phyloP scores from a whole-genome alignment of 768 basidiomycete species.

The Rhodotorula sphaerocarpa region DNA sequence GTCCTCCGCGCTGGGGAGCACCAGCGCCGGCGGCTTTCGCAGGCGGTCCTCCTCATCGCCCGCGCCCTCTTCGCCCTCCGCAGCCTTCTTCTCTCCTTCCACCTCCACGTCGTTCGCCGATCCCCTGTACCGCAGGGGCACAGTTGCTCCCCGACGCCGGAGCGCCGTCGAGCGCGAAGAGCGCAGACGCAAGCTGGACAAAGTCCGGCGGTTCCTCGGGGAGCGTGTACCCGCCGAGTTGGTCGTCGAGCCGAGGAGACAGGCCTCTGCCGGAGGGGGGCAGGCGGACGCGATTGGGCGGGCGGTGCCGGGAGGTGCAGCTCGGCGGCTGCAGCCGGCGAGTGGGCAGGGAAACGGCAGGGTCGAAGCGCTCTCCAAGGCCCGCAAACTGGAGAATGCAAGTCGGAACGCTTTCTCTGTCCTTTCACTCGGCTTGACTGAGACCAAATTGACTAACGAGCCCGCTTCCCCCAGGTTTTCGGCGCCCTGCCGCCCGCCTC shows the following conservation, averaged over 20 bases:
- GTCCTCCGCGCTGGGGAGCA: too few relatives aligned
- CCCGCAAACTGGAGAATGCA: constrained; percentile 34
- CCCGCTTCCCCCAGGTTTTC: constrained; percentile 10
- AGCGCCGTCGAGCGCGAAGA: constrained; percentile 6
- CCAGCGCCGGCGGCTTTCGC: background rate
- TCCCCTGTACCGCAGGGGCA: too few relatives aligned
- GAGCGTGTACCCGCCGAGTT: constrained; percentile 20
- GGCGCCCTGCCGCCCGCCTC: constrained; percentile 23
- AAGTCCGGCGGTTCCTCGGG: constrained; percentile 26
- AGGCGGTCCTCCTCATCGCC: constrained; percentile 21
- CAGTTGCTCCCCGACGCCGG: background rate
- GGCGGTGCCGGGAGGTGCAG: background rate
- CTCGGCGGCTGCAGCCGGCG: background rate
- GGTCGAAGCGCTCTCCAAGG: constrained; percentile 19
- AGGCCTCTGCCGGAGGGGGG: background rate
- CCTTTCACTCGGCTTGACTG: too few relatives aligned
- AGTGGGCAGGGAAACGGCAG: background rate
- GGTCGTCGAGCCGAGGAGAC: too few relatives aligned
- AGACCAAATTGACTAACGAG: background rate
- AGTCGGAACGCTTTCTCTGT: too few relatives aligned
- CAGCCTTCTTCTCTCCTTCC: background rate
- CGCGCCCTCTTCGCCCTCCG: too few relatives aligned
- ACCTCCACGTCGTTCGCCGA: too few relatives aligned
- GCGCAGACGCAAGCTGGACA: constrained; percentile 25
- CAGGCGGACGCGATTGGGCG: background rate